phyloP scores from a whole-genome alignment of 2,329 filamentous ascomycete species.

The Fusarium clavum region DNA sequence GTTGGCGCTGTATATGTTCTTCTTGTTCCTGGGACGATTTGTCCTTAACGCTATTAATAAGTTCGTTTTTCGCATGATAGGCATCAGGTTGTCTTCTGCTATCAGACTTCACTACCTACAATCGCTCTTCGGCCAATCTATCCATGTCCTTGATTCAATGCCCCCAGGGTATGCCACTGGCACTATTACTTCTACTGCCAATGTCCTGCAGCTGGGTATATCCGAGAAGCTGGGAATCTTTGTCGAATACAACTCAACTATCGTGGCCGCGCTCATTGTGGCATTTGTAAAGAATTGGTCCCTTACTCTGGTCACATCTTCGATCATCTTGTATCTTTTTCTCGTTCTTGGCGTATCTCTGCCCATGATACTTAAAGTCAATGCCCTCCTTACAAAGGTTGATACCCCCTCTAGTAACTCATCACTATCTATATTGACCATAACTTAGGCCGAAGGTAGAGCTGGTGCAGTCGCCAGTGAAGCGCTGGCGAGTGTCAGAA shows the following conservation, averaged over 20 bases:
- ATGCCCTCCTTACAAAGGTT: slow-evolving; percentile 58
- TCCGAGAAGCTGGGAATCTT: slow-evolving; percentile 72
- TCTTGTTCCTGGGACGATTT: slow-evolving; percentile 76
- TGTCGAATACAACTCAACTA: slow-evolving; percentile 65
- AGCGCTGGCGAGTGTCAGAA: slow-evolving; percentile 68
- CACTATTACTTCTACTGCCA: slow-evolving; percentile 73
- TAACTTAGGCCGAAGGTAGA: slow-evolving; percentile 61
- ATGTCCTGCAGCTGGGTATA: slow-evolving; percentile 72
- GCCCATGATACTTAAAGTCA: slow-evolving; percentile 67
- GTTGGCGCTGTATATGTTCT: slow-evolving; percentile 73
- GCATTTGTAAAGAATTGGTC: slow-evolving; percentile 69
- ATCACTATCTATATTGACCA: slow-evolving; percentile 6
- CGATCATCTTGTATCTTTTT: slow-evolving; percentile 66
- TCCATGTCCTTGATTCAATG: slow-evolving; percentile 76
- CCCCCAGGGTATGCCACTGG: slow-evolving; percentile 70
- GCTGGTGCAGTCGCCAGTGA: slow-evolving; percentile 71
- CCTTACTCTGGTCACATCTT: slow-evolving; percentile 68
- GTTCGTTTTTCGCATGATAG: slow-evolving; percentile 71
- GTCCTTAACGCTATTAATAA: slow-evolving; percentile 71
- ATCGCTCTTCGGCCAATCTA: slow-evolving; percentile 71
- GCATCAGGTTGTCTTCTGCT: slow-evolving; percentile 70
- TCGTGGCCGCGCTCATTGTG: slow-evolving; percentile 64
- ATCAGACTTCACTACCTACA: slow-evolving; percentile 74
- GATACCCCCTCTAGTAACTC: too few relatives aligned
- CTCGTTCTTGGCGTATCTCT: slow-evolving; percentile 61